Percentiles rank a stretch among this genome's conserved stretches.
Evolutionary conservation across 495 filamentous ascomycete species (phyloP).

Genomic region (Staphylotrichum longicolle): DNA sequence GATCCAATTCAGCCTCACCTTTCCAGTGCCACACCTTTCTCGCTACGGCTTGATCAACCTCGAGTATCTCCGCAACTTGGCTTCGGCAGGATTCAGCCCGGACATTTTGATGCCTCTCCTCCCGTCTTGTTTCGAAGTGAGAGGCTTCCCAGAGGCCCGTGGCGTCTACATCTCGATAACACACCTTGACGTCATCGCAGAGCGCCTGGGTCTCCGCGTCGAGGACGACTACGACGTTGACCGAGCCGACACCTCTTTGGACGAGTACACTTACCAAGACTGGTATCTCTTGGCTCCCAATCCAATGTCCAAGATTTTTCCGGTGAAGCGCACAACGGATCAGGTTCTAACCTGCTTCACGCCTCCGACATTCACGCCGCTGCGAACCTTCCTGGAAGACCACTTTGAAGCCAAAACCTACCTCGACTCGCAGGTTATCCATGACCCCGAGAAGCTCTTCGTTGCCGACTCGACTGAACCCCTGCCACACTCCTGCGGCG

Average conservation of each 20-base stretch:
- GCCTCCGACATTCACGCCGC: not conserved
- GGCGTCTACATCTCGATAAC: too few species aligned
- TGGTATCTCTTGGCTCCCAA: slow-evolving; percentile 5
- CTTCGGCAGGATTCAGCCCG: too few species aligned
- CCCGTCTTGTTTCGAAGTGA: too few species aligned
- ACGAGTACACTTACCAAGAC: slow-evolving; percentile 1
- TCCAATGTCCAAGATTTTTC: not conserved
- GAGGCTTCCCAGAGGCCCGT: too few species aligned
- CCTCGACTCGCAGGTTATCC: not conserved
- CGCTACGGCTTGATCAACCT: too few species aligned
- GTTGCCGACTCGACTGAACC: not conserved
- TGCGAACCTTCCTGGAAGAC: not conserved
- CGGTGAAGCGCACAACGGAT: not conserved
- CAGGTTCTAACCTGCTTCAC: not conserved
- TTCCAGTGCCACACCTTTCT: too few species aligned
- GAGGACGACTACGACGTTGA: not conserved
- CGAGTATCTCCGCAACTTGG: too few species aligned
- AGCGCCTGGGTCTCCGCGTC: too few species aligned
- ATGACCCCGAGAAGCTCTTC: not conserved
- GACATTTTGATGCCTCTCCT: too few species aligned
- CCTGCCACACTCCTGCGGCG: not conserved
- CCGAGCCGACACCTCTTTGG: not conserved
- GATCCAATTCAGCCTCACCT: too few species aligned
- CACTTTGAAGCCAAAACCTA: slow-evolving; percentile 6
- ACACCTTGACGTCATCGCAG: too few species aligned